phyloP scores from a whole-genome alignment of 2,329 filamentous ascomycete genomes.

The Colletotrichum godetiae region DNA sequence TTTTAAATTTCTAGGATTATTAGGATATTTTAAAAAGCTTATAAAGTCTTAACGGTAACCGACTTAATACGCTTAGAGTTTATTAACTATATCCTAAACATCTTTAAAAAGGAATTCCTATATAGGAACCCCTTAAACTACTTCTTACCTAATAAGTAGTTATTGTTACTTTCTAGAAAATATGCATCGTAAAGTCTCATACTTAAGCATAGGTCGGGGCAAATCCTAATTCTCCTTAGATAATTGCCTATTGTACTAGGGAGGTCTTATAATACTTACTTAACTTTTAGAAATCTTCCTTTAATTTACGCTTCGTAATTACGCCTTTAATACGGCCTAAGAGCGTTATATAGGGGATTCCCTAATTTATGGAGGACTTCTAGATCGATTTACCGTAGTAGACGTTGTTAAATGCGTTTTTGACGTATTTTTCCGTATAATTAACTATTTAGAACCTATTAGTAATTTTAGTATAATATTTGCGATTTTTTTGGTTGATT shows the following conservation, averaged over 20 bases:
- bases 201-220: background rate
- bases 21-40: background rate
- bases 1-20: background rate
- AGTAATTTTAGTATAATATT: no score
- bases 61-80: background rate
- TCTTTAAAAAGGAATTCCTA: background rate
- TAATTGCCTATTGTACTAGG: background rate
- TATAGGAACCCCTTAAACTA: background rate
- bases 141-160: background rate
- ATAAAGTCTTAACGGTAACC: background rate
- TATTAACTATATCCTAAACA: background rate
- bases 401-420: no score
- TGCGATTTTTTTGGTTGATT: no score
- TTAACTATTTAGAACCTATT: no score
- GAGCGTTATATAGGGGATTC: no score
- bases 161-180: background rate
- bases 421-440: no score
- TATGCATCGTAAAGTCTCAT: accelerated
- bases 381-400: no score
- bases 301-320: accelerated
- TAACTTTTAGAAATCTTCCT: slow-evolving; percentile 17
- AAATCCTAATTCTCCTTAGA: background rate
- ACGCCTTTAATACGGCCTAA: no score
- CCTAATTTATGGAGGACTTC: no score
- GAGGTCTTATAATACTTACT: background rate